Evolutionary conservation across 2,329 filamentous ascomycete genomes (phyloP).

Genomic region (Claviceps lovelessii): DNA sequence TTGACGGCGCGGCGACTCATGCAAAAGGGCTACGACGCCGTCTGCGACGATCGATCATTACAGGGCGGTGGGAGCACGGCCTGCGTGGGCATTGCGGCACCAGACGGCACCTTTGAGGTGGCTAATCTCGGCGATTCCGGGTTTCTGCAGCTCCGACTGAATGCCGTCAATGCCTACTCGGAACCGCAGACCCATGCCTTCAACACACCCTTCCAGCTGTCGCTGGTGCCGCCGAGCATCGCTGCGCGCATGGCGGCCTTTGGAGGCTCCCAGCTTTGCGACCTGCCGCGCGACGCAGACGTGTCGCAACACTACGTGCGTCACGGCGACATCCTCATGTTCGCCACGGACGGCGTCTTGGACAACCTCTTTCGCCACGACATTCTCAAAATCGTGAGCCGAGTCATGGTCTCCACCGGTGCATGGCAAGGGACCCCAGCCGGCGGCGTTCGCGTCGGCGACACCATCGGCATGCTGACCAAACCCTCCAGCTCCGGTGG

Average conservation of each 20-base stretch:
- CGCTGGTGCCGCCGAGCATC: conserved; percentile 69
- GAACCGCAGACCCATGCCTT: conserved; percentile 88
- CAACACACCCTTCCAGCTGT: conserved; percentile 93
- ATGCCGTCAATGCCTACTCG: conserved; percentile 71
- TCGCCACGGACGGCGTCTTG: conserved; percentile 90
- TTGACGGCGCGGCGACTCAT: conserved; percentile 57
- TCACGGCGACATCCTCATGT: conserved; percentile 85
- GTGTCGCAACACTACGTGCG: conserved; percentile 61
- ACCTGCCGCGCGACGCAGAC: conserved; percentile 72
- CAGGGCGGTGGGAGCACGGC: conserved; percentile 82
- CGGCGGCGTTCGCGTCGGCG: conserved; percentile 47
- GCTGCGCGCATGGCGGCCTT: conserved; percentile 69
- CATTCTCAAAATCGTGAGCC: conserved; percentile 64
- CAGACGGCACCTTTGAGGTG: conserved; percentile 64
- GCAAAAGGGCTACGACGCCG: conserved; percentile 69
- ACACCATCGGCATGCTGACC: conserved; percentile 38
- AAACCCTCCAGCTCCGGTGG: conserved; percentile 14
- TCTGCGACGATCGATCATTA: conserved; percentile 60
- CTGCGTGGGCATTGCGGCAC: conserved; percentile 64
- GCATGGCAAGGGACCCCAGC: conserved; percentile 56
- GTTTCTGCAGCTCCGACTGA: conserved; percentile 73
- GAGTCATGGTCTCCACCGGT: conserved; percentile 56
- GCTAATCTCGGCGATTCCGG: conserved; percentile 95
- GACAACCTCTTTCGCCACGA: conserved; percentile 92
- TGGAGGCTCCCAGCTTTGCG: conserved; percentile 66